Conservation (phyloP, 176 grass and related monocot genomes). For the Luzula sylvatica region DNA sequence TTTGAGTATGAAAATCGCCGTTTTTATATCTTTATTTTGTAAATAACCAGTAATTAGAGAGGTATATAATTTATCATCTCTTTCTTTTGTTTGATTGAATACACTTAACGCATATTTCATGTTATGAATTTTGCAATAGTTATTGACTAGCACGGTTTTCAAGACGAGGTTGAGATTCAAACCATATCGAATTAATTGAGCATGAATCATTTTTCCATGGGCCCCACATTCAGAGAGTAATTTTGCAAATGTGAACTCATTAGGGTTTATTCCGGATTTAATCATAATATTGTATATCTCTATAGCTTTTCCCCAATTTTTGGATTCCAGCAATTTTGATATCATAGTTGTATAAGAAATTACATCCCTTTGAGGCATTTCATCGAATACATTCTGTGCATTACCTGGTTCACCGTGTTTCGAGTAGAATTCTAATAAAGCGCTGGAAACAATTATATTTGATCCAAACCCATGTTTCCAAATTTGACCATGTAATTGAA, state of each 20-base stretch:
- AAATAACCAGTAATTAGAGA: conserved; percentile 48
- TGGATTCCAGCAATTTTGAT: conserved; percentile 30
- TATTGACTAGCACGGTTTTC: conserved; percentile 66
- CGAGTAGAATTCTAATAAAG: conserved; percentile 46
- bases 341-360: conserved; percentile 70
- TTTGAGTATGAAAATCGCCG: conserved; percentile 33
- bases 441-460: conserved; percentile 45
- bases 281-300: conserved; percentile 52
- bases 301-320: conserved; percentile 27
- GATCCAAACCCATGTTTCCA: conserved; percentile 34
- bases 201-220: conserved; percentile 41
- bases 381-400: conserved; percentile 40
- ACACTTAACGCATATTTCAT: conserved; percentile 27
- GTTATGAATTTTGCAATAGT: conserved; percentile 44
- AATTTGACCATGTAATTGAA: conserved; percentile 51
- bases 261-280: conserved; percentile 24
- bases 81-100: conserved; percentile 39
- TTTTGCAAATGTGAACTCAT: conserved; percentile 43
- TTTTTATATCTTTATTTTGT: conserved; percentile 14
- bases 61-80: conserved; percentile 64
- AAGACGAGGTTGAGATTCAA: conserved; percentile 40
- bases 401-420: not conserved
- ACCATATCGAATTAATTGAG: conserved; percentile 48
- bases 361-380: conserved; percentile 36
- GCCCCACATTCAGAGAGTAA: conserved; percentile 38